phyloP scores from a whole-genome alignment of 495 filamentous ascomycete species.

The Penicillium simplicissimum region DNA sequence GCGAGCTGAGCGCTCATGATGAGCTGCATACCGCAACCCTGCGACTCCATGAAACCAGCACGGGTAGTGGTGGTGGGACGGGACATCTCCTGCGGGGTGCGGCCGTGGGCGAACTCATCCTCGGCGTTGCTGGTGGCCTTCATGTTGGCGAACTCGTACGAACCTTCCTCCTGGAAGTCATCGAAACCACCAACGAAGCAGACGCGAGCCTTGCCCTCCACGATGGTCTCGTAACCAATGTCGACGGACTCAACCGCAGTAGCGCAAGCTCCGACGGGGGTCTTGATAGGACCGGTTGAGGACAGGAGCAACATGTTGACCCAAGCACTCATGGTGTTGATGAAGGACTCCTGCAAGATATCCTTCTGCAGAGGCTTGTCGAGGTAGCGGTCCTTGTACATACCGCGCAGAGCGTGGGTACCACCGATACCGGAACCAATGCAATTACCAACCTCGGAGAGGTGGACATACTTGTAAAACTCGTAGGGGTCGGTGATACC shows the following conservation, averaged over 20 bases:
- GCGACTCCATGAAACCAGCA: conserved; percentile 99
- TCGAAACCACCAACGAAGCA: conserved; percentile 99
- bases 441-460: conserved; percentile 98
- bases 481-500: conserved; percentile 99
- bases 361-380: conserved; percentile 99
- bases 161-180: conserved; percentile 99
- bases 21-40: conserved; percentile 96
- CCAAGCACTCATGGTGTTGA: conserved; percentile 99
- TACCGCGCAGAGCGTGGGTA: conserved; percentile 84
- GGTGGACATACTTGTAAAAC: conserved; percentile 99
- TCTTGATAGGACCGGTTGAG: conserved; percentile 98
- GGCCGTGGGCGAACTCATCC: conserved; percentile 92
- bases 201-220: conserved; percentile 94
- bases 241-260: conserved; percentile 97
- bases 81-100: conserved; percentile 97
- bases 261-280: conserved; percentile 94
- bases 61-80: conserved; percentile 94
- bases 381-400: conserved; percentile 97
- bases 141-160: conserved; percentile 99
- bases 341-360: conserved; percentile 98
- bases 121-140: conserved; percentile 97
- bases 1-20: conserved; percentile 97
- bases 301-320: conserved; percentile 98
- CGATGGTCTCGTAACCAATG: conserved; percentile 95
- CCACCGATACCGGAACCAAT: conserved; percentile 97